Conservation (phyloP, 352 stramenopile genomes). For the Blastocystis sp. region DNA sequence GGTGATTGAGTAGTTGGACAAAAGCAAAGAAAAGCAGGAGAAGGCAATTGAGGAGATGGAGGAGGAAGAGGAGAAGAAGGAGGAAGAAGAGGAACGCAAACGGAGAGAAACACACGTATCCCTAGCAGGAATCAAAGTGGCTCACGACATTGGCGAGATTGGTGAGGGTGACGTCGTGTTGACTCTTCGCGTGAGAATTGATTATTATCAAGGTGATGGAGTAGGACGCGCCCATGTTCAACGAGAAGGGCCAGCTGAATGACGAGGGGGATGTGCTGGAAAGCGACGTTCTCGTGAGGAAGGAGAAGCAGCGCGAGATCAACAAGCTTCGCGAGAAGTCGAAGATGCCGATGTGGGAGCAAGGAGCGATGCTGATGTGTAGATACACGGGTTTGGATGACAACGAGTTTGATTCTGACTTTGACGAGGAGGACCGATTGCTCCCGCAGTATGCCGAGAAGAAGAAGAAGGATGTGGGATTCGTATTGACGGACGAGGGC, state of each 20-base stretch:
- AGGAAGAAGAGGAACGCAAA: neutral
- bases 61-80: constrained; percentile 28
- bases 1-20: constrained; percentile 10
- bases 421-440: constrained; percentile 2
- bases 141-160: constrained; percentile 69
- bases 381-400: constrained; percentile 60
- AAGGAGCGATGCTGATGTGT: neutral
- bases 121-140: constrained; percentile 56
- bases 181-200: constrained; percentile 30
- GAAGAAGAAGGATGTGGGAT: constrained; percentile 27
- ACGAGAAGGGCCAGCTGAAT: constrained; percentile 56
- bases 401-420: constrained; percentile 52
- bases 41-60: constrained; percentile 45
- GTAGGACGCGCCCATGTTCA: constrained; percentile 61
- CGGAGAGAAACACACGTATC: neutral
- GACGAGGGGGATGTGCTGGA: constrained; percentile 55
- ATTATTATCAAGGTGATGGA: neutral
- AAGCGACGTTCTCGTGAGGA: neutral
- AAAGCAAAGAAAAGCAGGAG: constrained; percentile 60
- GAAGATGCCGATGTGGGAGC: constrained; percentile 46
- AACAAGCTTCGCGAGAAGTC: constrained; percentile 13
- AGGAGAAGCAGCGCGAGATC: constrained; percentile 29
- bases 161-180: constrained; percentile 68
- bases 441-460: constrained; percentile 41
- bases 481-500: constrained; percentile 14